phyloP scores from a whole-genome alignment of 2,329 filamentous ascomycete genomes.

The Fusarium anthophilum region DNA sequence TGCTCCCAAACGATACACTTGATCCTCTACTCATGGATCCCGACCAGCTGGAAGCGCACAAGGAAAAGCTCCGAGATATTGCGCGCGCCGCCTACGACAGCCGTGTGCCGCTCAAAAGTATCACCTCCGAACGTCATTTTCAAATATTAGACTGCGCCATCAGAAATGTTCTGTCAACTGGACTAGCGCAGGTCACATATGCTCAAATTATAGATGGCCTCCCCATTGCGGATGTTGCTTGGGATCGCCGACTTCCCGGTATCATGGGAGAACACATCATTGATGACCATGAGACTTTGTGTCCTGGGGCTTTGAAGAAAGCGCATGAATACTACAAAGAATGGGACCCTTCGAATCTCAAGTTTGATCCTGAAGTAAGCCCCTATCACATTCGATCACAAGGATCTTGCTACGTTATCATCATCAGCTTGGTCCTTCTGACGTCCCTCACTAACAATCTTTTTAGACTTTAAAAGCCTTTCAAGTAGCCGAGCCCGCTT shows the following conservation, averaged over 20 bases:
- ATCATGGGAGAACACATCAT: slow-evolving; percentile 26
- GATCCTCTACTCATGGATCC: background rate
- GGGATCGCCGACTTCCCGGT: slow-evolving; percentile 10
- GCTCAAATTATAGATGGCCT: slow-evolving; percentile 32
- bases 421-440: too few relatives aligned
- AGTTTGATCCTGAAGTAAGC: slow-evolving; percentile 16
- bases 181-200: slow-evolving; percentile 16
- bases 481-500: background rate
- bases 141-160: background rate
- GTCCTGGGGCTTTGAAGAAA: background rate
- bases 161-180: slow-evolving; percentile 1
- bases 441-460: fast-evolving
- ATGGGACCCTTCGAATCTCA: slow-evolving; percentile 6
- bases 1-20: fast-evolving
- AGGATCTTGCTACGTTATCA: background rate
- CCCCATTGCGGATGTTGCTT: slow-evolving; percentile 11
- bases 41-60: background rate
- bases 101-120: background rate
- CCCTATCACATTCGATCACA: too few relatives aligned
- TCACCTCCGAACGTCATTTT: background rate
- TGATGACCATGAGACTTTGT: slow-evolving; percentile 19
- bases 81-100: background rate
- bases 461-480: background rate
- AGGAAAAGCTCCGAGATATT: background rate
- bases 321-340: background rate